Evolutionary conservation across 805 yeast species (phyloP), one percentile per base, ranked within the genome.

Genomic region (Cyberlindnera xylosilytica): DNA sequence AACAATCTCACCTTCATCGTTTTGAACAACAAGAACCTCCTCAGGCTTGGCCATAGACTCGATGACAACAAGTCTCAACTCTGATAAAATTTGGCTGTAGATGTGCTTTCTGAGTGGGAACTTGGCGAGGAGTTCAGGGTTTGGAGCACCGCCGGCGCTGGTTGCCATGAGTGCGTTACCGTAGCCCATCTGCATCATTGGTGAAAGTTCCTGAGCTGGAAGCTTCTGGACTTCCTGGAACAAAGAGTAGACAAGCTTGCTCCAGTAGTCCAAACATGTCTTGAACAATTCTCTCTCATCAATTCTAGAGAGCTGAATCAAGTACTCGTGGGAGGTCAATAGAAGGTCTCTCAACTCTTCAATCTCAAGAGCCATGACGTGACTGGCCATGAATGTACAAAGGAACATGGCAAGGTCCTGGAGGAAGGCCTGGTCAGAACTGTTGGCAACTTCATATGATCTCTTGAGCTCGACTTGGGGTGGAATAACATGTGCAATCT

Each of bases 1-100:
- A 34, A 93, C 99, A 63, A 93, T 91, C 69, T 93, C 99, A 55
- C 99, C 99, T 68, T 93, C 99, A 66, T 93, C 99, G 62, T 91
- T 91, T 65, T 93, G 98, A 38, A 90, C 97, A 68, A 93, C 79
- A 44, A 93, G 74, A 42, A 93, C 99, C 68, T 93, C 99, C 65
- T 93, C 99, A 3, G 99, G 99, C 63, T 96, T 81, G 1, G 87
- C 99, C 99, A 93, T 93, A 57, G 86, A 86, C 66, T 90, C 98
- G 57, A 93, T 93, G 60, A 93, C 83, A n/a, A 95, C 96, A 47
- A 84, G 71, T 66, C 99, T 80, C 57, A 93, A 73, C 58, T 81
- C 81, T 4, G 97, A 82, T 53, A 93, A 74, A 33, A 93, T 72
- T 20, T 77, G 76, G n/a, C 79, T 70, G 61, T 93, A 93, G 40